These are phyloP conservation scores for Zanthoxylum bungeanum DNA, from an alignment of 345 rosid species.

Conservation along the genomic window DNA sequence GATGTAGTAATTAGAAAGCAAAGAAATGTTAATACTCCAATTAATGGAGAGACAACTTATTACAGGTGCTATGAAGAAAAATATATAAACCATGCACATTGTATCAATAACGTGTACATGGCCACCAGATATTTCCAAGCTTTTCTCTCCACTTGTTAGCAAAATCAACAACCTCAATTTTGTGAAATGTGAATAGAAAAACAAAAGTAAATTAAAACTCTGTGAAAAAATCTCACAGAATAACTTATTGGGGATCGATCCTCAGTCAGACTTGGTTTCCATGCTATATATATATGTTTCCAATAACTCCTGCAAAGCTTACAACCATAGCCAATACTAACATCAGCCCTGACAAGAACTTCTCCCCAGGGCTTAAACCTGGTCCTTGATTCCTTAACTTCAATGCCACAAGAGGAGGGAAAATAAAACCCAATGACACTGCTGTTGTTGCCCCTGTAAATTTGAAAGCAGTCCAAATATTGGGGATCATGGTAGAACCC, in stretches of 20 bases:
- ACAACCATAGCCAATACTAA: conserved; percentile 65
- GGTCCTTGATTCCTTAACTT: conserved; percentile 49
- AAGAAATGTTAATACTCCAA: not conserved
- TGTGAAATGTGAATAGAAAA: conserved; percentile 1
- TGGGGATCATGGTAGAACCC: conserved; percentile 91
- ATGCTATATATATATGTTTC: conserved; percentile 78
- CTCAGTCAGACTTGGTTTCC: conserved; percentile 36
- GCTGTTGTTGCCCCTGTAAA: conserved; percentile 99
- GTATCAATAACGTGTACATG: not conserved
- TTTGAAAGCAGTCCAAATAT: conserved; percentile 96
- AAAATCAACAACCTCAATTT: not conserved
- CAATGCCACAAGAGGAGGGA: conserved; percentile 82
- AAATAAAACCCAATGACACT: conserved; percentile 86
- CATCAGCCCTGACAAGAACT: conserved; percentile 63
- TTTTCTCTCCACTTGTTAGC: not conserved
- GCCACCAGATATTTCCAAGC: not conserved
- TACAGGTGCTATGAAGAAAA: conserved; percentile 5
- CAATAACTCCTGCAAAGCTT: conserved; percentile 66
- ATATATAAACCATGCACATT: not conserved
- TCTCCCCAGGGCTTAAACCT: conserved; percentile 47
- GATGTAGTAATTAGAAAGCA: not conserved
- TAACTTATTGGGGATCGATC: conserved; percentile 11
- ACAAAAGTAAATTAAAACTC: not conserved
- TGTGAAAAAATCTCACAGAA: not conserved
- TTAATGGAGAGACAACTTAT: not conserved